Evolutionary conservation across 78 protist species (phyloP), one percentile per base, ranked within the genome.

Genomic region (Corallochytrium limacisporum): DNA sequence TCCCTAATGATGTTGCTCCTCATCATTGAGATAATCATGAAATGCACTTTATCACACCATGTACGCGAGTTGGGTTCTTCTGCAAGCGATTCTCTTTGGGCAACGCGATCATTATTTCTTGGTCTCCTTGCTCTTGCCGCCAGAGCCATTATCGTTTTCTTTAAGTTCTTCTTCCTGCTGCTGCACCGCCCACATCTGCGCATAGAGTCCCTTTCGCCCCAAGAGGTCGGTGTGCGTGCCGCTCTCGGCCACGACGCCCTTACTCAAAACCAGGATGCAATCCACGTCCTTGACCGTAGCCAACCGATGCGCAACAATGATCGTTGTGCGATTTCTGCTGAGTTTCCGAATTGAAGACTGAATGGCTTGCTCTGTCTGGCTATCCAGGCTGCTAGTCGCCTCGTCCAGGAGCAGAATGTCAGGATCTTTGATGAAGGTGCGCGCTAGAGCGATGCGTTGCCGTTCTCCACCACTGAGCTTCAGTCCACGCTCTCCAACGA

Each of bases 401-500:
- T 67, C 62, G 63, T 95, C 99, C 16, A 87, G 78, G 24, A 95
- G 62, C 16, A 95, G 63, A 40, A 95, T 81, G 24, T 26, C 51
- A 3, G 84, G 79, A 29, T 29, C 9, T 69, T 72, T 82, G 18
- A 82, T 68, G 28, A 83, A 0, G 29, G 78, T 65, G 1, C 89
- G 73, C 18, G 89, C 88, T n/a, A 83, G 85, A 49, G 92, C 90
- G 32, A 93, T 78, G 26, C 96, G 81, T 66, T 85, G 91, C 36
- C 75, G 66, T 69, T 85, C 87, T 8, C 95, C 91, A 5, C 84
- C 73, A 29, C 82, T 62, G 44, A 94, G 77, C 60, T 74, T 63
- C 28, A 79, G 82, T 42, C 95, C 95, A 2, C 91, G 79, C 82
- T 86, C 95, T 35, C 93, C 93, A 7, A 87, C 89, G 31, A 55